phyloP scores from a whole-genome alignment of 768 basidiomycete genomes.

The Boletus reticuloceps region DNA sequence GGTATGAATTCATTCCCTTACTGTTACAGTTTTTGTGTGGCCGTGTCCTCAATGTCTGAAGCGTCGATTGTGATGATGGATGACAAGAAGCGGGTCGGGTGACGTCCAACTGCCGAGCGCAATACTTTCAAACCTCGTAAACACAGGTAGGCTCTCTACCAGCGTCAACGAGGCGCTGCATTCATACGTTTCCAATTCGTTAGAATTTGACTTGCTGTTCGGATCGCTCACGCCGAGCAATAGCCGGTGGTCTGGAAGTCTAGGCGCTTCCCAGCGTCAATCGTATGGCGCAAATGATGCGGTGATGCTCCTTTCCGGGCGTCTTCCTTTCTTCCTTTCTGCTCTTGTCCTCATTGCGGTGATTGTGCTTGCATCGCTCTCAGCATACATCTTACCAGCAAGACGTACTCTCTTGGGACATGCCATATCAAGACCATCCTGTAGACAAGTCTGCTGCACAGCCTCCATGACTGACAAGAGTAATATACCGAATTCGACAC shows the following conservation, averaged over 20 bases:
- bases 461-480: no score
- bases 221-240: neutral
- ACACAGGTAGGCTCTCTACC: neutral
- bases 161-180: neutral
- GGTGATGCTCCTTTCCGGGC: neutral
- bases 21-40: no score
- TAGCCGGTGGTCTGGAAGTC: neutral
- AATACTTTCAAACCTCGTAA: neutral
- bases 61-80: neutral
- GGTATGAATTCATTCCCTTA: no score
- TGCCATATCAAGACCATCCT: neutral
- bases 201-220: neutral
- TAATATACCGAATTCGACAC: neutral
- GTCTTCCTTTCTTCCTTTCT: neutral
- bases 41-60: no score
- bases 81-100: neutral
- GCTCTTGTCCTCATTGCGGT: neutral
- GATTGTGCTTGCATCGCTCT: neutral
- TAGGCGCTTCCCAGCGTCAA: neutral
- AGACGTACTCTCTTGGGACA: neutral
- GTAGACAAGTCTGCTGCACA: neutral
- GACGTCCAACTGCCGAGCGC: neutral
- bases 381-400: neutral
- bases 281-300: neutral
- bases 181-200: neutral